Conservation (phyloP, 495 filamentous ascomycete species). For the Penicillium diatomitis region DNA sequence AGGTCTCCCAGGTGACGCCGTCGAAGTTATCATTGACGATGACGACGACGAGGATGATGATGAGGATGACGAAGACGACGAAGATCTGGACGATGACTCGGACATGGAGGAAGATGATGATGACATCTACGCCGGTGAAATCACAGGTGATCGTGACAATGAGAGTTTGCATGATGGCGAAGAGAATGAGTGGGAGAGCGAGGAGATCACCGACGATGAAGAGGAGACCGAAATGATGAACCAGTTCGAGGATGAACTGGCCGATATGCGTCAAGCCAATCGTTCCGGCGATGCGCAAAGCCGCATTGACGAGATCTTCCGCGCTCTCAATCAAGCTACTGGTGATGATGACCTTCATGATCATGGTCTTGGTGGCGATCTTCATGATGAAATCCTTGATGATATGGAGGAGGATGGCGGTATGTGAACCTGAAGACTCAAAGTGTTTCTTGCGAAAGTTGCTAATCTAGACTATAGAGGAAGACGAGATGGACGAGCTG, state of each 20-base stretch:
- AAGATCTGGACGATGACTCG: constrained; percentile 30
- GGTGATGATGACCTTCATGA: constrained; percentile 29
- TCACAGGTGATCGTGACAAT: constrained; percentile 55
- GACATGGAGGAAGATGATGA: constrained; percentile 47
- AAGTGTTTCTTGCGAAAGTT: too few species aligned
- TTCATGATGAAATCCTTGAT: constrained; percentile 49
- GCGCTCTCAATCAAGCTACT: constrained; percentile 33
- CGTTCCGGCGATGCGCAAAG: constrained; percentile 48
- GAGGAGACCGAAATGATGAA: constrained; percentile 47
- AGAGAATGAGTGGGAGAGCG: constrained; percentile 53
- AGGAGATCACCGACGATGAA: constrained; percentile 45
- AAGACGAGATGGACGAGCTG: constrained; percentile 41
- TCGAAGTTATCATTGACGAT: constrained; percentile 79
- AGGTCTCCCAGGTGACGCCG: constrained; percentile 70
- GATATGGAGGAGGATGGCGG: constrained; percentile 62
- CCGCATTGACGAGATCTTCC: constrained; percentile 34
- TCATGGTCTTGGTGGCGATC: constrained; percentile 29
- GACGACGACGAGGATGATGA: constrained; percentile 58
- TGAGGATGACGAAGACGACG: constrained; percentile 62
- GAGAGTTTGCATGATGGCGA: constrained; percentile 49
- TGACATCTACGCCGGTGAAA: constrained; percentile 44
- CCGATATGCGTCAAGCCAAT: constrained; percentile 61
- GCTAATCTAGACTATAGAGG: neutral
- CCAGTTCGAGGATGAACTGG: constrained; percentile 40
- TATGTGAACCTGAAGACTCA: constrained; percentile 29